These are phyloP conservation scores for Diaporthe sp. DNA, from an alignment of 2,329 filamentous ascomycete species.

Conservation along the genomic window DNA sequence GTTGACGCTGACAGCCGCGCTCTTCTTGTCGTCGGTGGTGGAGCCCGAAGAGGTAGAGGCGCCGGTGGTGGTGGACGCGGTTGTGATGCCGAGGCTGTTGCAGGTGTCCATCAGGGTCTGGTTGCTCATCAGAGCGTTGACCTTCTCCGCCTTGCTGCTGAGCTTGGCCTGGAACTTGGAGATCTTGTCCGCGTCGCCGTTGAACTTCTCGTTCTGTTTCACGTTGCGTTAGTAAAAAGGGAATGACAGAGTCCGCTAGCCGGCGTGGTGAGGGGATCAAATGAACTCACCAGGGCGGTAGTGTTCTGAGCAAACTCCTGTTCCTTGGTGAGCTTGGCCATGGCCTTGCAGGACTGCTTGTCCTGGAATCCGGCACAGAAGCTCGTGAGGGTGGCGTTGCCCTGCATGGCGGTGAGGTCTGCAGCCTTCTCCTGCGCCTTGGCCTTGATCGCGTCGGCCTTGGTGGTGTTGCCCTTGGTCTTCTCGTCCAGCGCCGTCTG, in stretches of 20 bases:
- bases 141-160: constrained; percentile 40
- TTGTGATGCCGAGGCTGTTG: constrained; percentile 29
- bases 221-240: neutral
- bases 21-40: constrained; percentile 5
- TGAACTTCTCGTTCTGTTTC: constrained; percentile 43
- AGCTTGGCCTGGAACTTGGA: constrained; percentile 47
- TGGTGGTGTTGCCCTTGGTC: constrained; percentile 45
- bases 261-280: no score
- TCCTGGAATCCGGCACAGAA: constrained; percentile 39
- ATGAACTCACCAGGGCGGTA: constrained; percentile 41
- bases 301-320: constrained; percentile 43
- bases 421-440: constrained; percentile 37
- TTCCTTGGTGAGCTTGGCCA: constrained; percentile 37
- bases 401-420: constrained; percentile 39
- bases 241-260: no score
- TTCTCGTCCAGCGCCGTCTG: constrained; percentile 37
- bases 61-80: constrained; percentile 9
- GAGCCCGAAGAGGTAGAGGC: neutral
- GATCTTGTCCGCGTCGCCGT: constrained; percentile 48
- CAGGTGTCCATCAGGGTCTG: constrained; percentile 44
- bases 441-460: constrained; percentile 41
- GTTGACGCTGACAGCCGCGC: constrained; percentile 19
- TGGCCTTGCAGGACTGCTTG: constrained; percentile 35
- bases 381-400: constrained; percentile 40
- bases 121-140: constrained; percentile 46